These are phyloP conservation scores for Diospyros lotus DNA, from an alignment of 148 eudicot species.

Conservation along the genomic window DNA sequence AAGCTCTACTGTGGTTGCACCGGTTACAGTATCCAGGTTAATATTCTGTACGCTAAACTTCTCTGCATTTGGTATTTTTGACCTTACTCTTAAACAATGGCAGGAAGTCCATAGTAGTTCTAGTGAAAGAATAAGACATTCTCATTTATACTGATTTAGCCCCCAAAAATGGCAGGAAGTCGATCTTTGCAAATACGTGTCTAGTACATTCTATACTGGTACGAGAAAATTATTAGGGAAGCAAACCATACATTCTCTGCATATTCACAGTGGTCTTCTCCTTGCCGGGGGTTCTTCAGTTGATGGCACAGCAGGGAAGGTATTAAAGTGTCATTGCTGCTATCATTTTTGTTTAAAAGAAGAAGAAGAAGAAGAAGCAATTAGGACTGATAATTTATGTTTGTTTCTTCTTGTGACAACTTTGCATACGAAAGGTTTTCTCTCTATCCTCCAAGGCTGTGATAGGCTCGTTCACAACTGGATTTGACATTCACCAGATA, in stretches of 20 bases:
- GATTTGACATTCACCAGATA: constrained; percentile 29
- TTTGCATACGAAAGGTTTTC: constrained; percentile 32
- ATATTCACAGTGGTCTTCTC: constrained; percentile 31
- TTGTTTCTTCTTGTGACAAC: not conserved
- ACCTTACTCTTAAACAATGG: not conserved
- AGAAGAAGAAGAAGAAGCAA: not conserved
- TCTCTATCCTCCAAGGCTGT: constrained; percentile 39
- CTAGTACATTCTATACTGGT: constrained; percentile 40
- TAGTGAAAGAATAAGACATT: not conserved
- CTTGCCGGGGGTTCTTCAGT: constrained; percentile 43
- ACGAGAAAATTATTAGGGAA: constrained; percentile 42
- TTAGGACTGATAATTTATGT: no score
- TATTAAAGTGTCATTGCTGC: constrained; percentile 10
- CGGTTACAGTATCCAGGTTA: constrained; percentile 47
- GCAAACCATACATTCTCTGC: constrained; percentile 33
- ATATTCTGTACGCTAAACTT: not conserved
- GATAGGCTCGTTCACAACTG: constrained; percentile 34
- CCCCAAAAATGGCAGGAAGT: constrained; percentile 32
- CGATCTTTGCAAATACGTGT: constrained; percentile 28
- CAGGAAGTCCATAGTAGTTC: not conserved
- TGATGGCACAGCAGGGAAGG: constrained; percentile 59
- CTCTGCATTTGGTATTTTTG: not conserved
- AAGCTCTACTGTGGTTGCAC: constrained; percentile 51
- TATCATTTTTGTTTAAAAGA: not conserved
- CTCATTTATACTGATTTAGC: not conserved